Evolutionary conservation across 108 stramenopile species (phyloP), one percentile per base, ranked within the genome.

Genomic region (Skeletonema costatum): DNA sequence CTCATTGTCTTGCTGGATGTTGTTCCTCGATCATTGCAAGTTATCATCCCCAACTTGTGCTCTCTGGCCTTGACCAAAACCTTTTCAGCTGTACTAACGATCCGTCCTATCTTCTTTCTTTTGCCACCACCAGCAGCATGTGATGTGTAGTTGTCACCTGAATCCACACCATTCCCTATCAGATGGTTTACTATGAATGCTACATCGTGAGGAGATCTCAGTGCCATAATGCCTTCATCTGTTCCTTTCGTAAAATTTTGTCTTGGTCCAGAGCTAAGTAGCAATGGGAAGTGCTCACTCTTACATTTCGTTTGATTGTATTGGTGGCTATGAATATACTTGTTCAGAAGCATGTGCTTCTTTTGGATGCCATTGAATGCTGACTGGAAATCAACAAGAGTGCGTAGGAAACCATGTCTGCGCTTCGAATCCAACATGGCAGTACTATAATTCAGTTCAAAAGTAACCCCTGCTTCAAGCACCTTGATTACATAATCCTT

Each of bases 211-310:
- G 87, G 86, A 46, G 68, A 72, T 66, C 89, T 68, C 66, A 92
- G 62, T 14, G 85, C 88, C 86, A 92, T 56, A 7, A 75, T 68
- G 32, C 89, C 87, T 38, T 84, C 87, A 71, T 90, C 92, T 31
- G 75, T 68, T 4, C 80, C 73, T 14, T n/a, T 35, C 21, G 65
- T 73, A 31, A 80, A 85, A 50, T 81, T 86, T 32, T 86, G 71
- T n/a, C 92, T 82, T 33, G 82, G 64, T 14, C 92, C 90, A 2
- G 92, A 93, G 78, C 87, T 88, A 0, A 93, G 4, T 7, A 93
- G 14, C 13, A 90, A 69, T 29, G 71, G 83, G 31, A 86, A 82
- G 68, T 66, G 56, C 13, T 77, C 73, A 60, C 48, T 64, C 41
- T 38, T 73, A n/a, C 64, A 76, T n/a, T 36, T 36, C 30, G 36